These are phyloP conservation scores for Xylariaceae sp. DNA, from an alignment of 2,329 filamentous ascomycete genomes.

Conservation along the genomic window DNA sequence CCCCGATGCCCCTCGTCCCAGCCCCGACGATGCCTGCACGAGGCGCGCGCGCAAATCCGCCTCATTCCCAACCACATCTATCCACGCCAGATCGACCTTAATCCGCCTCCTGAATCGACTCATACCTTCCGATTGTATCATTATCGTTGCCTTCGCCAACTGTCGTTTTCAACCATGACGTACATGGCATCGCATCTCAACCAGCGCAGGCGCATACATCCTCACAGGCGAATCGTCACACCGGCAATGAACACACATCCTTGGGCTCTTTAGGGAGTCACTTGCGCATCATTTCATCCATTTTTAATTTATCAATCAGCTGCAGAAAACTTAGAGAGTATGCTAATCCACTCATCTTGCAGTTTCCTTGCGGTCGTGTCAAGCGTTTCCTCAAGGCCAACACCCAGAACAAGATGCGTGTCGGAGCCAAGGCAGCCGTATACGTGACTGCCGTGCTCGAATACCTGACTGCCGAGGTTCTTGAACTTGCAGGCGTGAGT, in stretches of 20 bases:
- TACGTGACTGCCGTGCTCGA: slow-evolving; percentile 98
- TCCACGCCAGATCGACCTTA: neutral
- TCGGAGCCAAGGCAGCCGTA: slow-evolving; percentile 96
- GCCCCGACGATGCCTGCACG: slow-evolving; percentile 1
- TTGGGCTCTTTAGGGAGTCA: neutral
- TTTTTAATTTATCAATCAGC: neutral
- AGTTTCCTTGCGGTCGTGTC: slow-evolving; percentile 99
- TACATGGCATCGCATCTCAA: no score
- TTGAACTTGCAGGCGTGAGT: slow-evolving; percentile 88
- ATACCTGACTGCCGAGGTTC: slow-evolving; percentile 95
- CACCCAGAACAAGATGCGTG: slow-evolving; percentile 99
- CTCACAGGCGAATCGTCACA: no score
- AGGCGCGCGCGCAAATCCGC: neutral
- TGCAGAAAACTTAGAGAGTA: no score
- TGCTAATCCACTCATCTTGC: slow-evolving; percentile 12
- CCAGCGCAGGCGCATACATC: no score
- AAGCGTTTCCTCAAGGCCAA: slow-evolving; percentile 99
- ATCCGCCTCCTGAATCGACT: neutral
- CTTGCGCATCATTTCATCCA: neutral
- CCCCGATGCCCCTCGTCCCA: slow-evolving; percentile 8
- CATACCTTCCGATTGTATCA: neutral
- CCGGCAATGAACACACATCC: no score
- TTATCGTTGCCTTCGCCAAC: neutral
- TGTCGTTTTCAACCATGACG: neutral
- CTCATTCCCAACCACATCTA: neutral